phyloP scores from a whole-genome alignment of 805 yeast species.

The Tetrapisispora pingtungensis region DNA sequence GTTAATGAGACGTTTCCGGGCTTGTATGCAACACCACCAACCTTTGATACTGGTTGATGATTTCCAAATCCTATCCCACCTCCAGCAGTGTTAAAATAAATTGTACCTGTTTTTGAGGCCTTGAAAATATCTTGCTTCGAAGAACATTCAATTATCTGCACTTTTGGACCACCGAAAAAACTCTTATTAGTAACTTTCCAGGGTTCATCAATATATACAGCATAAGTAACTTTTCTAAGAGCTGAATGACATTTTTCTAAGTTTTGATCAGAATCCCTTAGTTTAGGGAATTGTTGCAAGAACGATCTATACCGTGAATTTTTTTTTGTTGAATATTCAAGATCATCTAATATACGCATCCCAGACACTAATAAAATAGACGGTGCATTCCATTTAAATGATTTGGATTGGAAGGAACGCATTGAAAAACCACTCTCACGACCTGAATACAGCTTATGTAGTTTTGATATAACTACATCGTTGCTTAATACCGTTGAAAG shows the following conservation, averaged over 20 bases:
- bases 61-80: constrained; percentile 81
- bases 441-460: constrained; percentile 55
- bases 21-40: constrained; percentile 35
- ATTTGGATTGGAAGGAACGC: constrained; percentile 73
- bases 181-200: constrained; percentile 70
- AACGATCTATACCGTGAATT: constrained; percentile 41
- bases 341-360: constrained; percentile 31
- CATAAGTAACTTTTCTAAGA: constrained; percentile 43
- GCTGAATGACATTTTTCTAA: constrained; percentile 8
- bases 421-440: constrained; percentile 72
- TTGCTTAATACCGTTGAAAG: constrained; percentile 32
- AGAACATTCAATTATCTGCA: constrained; percentile 53
- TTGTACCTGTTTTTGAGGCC: constrained; percentile 30
- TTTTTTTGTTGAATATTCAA: constrained; percentile 16
- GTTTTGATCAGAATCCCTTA: constrained; percentile 27
- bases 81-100: constrained; percentile 63
- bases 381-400: constrained; percentile 87
- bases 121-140: constrained; percentile 55
- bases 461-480: constrained; percentile 15
- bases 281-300: constrained; percentile 37
- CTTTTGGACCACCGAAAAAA: constrained; percentile 54
- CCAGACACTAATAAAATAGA: constrained; percentile 66
- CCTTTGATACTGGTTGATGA: constrained; percentile 49
- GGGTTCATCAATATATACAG: constrained; percentile 55
- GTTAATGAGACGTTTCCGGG: constrained; percentile 79